These are phyloP conservation scores for Candida sanyaensis DNA, from an alignment of 1,139 yeast genomes.

Conservation along the genomic window DNA sequence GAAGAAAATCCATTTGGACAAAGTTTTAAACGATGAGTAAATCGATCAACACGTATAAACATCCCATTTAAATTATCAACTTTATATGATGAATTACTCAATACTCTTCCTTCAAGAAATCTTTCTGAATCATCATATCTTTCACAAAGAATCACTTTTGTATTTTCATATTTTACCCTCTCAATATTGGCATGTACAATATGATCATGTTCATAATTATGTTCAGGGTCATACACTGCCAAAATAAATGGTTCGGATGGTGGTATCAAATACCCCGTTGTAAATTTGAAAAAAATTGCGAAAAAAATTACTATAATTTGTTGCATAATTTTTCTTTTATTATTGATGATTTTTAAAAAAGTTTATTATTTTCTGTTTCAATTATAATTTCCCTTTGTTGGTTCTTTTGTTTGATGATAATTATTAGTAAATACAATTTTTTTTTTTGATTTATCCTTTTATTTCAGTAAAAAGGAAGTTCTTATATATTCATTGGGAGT, in stretches of 20 bases:
- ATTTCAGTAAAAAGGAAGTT: too few species aligned
- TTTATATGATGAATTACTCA: slow-evolving; percentile 7
- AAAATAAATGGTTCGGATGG: slow-evolving; percentile 10
- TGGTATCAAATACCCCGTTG: background rate
- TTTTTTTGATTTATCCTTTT: too few species aligned
- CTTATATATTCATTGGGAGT: too few species aligned
- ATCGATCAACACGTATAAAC: slow-evolving; percentile 10
- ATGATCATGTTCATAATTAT: background rate
- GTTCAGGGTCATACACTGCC: slow-evolving; percentile 9
- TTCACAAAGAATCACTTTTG: slow-evolving; percentile 5
- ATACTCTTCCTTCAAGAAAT: slow-evolving; percentile 8
- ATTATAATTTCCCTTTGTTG: background rate
- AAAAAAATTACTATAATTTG: background rate
- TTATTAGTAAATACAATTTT: too few species aligned
- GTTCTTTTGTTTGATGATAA: background rate
- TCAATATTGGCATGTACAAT: slow-evolving; percentile 5
- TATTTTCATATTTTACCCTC: slow-evolving; percentile 1
- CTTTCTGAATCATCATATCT: background rate
- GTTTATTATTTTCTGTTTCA: too few species aligned
- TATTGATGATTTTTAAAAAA: too few species aligned
- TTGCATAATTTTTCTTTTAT: background rate
- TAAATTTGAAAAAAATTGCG: background rate
- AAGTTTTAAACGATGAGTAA: slow-evolving; percentile 9
- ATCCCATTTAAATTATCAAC: background rate
- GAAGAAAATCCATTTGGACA: slow-evolving; percentile 12